phyloP scores from a whole-genome alignment of 768 basidiomycete species.

The Chalciporus sphaerocephalus region DNA sequence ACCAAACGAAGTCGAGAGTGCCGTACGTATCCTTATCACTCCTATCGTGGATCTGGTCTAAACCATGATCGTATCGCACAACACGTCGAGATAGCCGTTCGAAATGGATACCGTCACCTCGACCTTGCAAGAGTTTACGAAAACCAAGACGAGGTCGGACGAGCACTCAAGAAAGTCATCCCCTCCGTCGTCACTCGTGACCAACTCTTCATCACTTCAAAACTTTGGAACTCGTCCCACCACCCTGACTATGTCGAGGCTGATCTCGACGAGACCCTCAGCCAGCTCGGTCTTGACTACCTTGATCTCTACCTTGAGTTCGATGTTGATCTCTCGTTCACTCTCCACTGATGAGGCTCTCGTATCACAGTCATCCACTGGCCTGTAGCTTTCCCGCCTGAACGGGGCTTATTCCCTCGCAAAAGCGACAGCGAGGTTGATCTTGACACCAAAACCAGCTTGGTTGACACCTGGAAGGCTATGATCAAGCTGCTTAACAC shows the following conservation, averaged over 20 bases:
- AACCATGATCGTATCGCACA: background rate
- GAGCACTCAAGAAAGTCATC: slow-evolving; percentile 71
- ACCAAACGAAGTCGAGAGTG: slow-evolving; percentile 69
- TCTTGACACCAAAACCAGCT: slow-evolving; percentile 52
- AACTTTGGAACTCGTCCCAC: slow-evolving; percentile 79
- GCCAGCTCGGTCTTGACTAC: slow-evolving; percentile 68
- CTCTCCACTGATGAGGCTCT: background rate
- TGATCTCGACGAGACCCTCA: slow-evolving; percentile 71
- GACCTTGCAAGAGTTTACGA: slow-evolving; percentile 78
- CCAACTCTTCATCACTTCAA: slow-evolving; percentile 77
- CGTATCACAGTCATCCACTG: slow-evolving; percentile 65
- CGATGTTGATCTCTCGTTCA: slow-evolving; percentile 2
- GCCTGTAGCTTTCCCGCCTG: slow-evolving; percentile 66
- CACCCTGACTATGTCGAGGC: slow-evolving; percentile 62
- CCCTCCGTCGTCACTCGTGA: slow-evolving; percentile 74
- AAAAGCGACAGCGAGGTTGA: slow-evolving; percentile 45
- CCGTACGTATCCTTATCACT: slow-evolving; percentile 41
- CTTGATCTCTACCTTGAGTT: slow-evolving; percentile 74
- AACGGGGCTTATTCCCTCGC: slow-evolving; percentile 50
- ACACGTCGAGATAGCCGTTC: slow-evolving; percentile 72
- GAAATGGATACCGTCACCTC: slow-evolving; percentile 77
- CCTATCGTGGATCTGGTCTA: background rate
- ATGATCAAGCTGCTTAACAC: slow-evolving; percentile 66
- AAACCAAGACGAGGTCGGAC: slow-evolving; percentile 76
- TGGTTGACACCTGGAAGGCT: slow-evolving; percentile 83